These are phyloP conservation scores for Gossypium schwendimanii DNA, from an alignment of 441 rosid species.

Conservation along the genomic window DNA sequence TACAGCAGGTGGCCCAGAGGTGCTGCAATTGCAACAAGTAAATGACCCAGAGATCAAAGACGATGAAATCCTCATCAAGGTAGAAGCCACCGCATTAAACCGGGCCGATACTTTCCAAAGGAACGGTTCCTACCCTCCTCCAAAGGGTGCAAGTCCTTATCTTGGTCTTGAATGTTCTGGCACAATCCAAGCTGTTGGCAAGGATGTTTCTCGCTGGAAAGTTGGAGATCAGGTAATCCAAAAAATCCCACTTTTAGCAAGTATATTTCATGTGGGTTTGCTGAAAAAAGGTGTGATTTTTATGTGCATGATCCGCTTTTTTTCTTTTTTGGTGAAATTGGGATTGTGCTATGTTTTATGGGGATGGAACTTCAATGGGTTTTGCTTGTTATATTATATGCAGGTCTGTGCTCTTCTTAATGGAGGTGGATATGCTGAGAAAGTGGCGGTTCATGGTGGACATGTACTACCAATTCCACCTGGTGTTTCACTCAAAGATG, in stretches of 20 bases:
- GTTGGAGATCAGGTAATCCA: slow-evolving; percentile 59
- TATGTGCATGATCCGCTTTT: background rate
- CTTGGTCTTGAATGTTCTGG: slow-evolving; percentile 93
- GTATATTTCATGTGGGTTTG: background rate
- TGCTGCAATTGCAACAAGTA: slow-evolving; percentile 60
- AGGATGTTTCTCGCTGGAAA: slow-evolving; percentile 67
- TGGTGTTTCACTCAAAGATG: slow-evolving; percentile 66
- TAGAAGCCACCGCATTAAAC: slow-evolving; percentile 73
- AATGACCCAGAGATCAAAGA: slow-evolving; percentile 62
- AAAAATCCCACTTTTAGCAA: background rate
- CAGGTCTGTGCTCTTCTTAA: slow-evolving; percentile 80
- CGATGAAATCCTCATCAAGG: slow-evolving; percentile 64
- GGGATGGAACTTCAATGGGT: background rate
- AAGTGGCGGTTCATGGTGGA: slow-evolving; percentile 70
- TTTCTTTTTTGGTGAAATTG: background rate
- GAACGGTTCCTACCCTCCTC: slow-evolving; percentile 63
- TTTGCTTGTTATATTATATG: background rate
- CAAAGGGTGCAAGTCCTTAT: slow-evolving; percentile 64
- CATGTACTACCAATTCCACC: slow-evolving; percentile 64
- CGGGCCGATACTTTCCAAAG: slow-evolving; percentile 71
- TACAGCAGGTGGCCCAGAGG: slow-evolving; percentile 72
- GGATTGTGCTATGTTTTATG: background rate
- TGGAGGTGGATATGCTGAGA: slow-evolving; percentile 95
- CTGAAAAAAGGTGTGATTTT: background rate
- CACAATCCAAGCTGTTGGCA: slow-evolving; percentile 56